Percentiles rank a stretch among this genome's conserved stretches.
Evolutionary conservation across 164 flowering plant genomes (phyloP).

Genomic region (Echeveria elegans): DNA sequence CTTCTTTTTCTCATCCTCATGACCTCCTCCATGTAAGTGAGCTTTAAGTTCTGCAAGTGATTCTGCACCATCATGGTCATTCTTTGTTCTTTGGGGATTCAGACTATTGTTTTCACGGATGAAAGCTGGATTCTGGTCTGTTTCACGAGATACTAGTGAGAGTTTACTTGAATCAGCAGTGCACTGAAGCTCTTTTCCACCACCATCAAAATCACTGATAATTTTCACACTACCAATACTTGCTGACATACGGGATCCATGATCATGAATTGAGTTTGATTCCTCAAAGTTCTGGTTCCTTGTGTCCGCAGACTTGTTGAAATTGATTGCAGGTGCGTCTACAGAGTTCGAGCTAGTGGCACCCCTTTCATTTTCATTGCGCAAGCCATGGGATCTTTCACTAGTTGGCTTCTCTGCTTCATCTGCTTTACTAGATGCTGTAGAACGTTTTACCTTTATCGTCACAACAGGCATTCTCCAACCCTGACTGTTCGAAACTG

Average conservation of each 20-base stretch:
- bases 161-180: conserved; percentile 81
- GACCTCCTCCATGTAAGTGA: conserved; percentile 17
- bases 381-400: conserved; percentile 44
- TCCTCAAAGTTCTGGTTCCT: conserved; percentile 67
- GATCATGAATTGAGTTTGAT: conserved; percentile 70
- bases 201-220: conserved; percentile 42
- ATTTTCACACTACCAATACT: conserved; percentile 77
- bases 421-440: conserved; percentile 56
- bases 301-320: conserved; percentile 32
- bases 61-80: conserved; percentile 25
- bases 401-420: conserved; percentile 30
- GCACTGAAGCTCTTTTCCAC: conserved; percentile 76
- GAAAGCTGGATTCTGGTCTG: conserved; percentile 27
- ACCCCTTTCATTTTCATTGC: conserved; percentile 40
- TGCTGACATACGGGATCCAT: conserved; percentile 72
- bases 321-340: conserved; percentile 64
- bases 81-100: conserved; percentile 24
- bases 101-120: conserved; percentile 25
- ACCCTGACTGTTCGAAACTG: conserved; percentile 55
- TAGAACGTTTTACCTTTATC: conserved; percentile 65
- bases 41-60: conserved; percentile 13
- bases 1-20: conserved; percentile 37
- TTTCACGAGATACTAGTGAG: conserved; percentile 18
- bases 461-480: conserved; percentile 50
- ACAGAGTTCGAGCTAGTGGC: conserved; percentile 85